Percentiles rank a stretch among this genome's conserved stretches.
These are phyloP conservation scores for Sporormia fimetaria DNA, from an alignment of 495 filamentous ascomycete genomes.

Conservation along the genomic window DNA sequence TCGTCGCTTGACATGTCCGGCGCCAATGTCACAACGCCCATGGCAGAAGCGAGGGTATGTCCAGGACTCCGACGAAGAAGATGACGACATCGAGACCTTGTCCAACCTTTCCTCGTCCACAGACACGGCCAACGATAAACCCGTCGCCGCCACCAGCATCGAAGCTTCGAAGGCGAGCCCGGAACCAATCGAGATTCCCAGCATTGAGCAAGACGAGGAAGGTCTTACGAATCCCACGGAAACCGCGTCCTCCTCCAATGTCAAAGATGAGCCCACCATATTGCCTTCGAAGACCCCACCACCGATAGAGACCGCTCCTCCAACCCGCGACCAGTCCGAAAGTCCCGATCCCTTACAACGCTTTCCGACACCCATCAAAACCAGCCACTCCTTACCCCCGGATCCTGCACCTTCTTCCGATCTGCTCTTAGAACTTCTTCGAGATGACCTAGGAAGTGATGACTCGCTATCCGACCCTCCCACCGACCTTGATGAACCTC, in stretches of 20 bases:
- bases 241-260: neutral
- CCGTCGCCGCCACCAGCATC: neutral
- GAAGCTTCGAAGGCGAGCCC: neutral
- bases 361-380: neutral
- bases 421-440: slow-evolving; percentile 4
- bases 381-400: neutral
- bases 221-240: neutral
- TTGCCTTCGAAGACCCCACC: neutral
- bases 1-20: slow-evolving; percentile 22
- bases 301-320: neutral
- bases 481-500: neutral
- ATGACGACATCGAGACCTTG: slow-evolving; percentile 19
- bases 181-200: too few relatives aligned
- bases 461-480: slow-evolving; percentile 7
- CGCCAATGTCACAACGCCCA: slow-evolving; percentile 19
- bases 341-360: slow-evolving; percentile 13
- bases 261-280: neutral
- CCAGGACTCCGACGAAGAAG: slow-evolving; percentile 25
- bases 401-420: neutral
- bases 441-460: slow-evolving; percentile 5
- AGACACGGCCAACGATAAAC: neutral
- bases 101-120: slow-evolving; percentile 1
- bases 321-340: too few relatives aligned
- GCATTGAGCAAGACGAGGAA: neutral
- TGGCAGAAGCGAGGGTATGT: slow-evolving; percentile 22